Evolutionary conservation across 2,329 filamentous ascomycete genomes (phyloP).

Genomic region (Epichloe sp.): DNA sequence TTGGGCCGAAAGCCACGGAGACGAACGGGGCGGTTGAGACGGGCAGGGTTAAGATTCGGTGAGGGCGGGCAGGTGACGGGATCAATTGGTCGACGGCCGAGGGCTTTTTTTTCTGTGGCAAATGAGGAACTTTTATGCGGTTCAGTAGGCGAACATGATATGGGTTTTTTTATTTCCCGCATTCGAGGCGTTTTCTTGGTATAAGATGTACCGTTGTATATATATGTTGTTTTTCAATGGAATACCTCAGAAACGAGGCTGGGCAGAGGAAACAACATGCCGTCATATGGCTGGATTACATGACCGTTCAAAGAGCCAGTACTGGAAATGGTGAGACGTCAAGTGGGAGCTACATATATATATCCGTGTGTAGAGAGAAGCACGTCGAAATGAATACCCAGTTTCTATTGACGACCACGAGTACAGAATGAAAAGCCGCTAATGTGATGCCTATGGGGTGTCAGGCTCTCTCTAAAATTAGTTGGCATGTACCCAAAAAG

Average conservation of each 20-base stretch:
- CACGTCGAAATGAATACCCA: background rate
- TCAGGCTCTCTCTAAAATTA: background rate
- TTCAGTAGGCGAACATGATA: background rate
- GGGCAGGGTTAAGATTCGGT: slow-evolving; percentile 18
- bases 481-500: background rate
- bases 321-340: too few species aligned
- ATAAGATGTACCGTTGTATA: too few species aligned
- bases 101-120: background rate
- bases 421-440: background rate
- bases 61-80: background rate
- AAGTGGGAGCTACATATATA: too few species aligned
- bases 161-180: background rate
- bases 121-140: background rate
- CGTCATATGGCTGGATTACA: too few species aligned
- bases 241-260: too few species aligned
- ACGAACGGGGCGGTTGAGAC: slow-evolving; percentile 14
- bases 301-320: too few species aligned
- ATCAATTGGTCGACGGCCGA: background rate
- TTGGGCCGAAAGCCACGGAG: slow-evolving; percentile 18
- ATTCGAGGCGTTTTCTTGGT: background rate
- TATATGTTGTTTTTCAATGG: too few species aligned
- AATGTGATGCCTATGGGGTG: background rate
- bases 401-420: background rate
- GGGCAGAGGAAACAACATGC: too few species aligned
- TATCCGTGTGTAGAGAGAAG: too few species aligned